Evolutionary conservation across 1,284 basidiomycete species (phyloP).

Genomic region (Ceratobasidium sp.): DNA sequence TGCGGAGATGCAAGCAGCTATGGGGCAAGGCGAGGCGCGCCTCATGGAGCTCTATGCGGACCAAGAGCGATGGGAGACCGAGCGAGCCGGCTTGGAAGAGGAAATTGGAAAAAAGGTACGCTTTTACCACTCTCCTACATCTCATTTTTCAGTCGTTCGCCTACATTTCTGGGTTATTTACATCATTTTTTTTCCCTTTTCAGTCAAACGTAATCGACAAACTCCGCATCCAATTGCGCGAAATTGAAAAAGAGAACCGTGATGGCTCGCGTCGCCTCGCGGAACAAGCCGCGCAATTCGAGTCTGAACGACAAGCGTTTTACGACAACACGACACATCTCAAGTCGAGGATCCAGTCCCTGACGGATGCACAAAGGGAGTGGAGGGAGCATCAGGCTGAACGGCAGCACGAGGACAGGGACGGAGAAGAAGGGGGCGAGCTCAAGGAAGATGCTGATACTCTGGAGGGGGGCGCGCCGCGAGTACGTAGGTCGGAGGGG

Average conservation of each 20-base stretch:
- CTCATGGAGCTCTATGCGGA: slow-evolving; percentile 80
- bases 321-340: slow-evolving; percentile 89
- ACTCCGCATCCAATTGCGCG: slow-evolving; percentile 76
- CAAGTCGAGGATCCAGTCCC: slow-evolving; percentile 83
- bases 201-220: slow-evolving; percentile 68
- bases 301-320: slow-evolving; percentile 84
- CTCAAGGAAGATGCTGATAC: slow-evolving; percentile 58
- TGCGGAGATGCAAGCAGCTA: slow-evolving; percentile 66
- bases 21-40: slow-evolving; percentile 72
- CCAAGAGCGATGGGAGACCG: slow-evolving; percentile 78
- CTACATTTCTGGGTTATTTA: too few relatives aligned
- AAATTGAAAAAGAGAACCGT: slow-evolving; percentile 82
- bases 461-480: slow-evolving; percentile 45
- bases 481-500: slow-evolving; percentile 48
- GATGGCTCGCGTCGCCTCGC: slow-evolving; percentile 81
- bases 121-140: not conserved
- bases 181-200: not conserved
- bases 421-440: slow-evolving; percentile 53
- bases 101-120: slow-evolving; percentile 31
- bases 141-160: too few relatives aligned
- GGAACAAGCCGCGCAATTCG: slow-evolving; percentile 81
- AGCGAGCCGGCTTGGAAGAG: slow-evolving; percentile 79
- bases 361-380: slow-evolving; percentile 69
- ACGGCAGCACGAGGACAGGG: slow-evolving; percentile 31
- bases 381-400: slow-evolving; percentile 26